Evolutionary conservation across 2,329 filamentous ascomycete genomes (phyloP), one percentile per base, ranked within the genome.

Genomic region (Cercospora beticola): DNA sequence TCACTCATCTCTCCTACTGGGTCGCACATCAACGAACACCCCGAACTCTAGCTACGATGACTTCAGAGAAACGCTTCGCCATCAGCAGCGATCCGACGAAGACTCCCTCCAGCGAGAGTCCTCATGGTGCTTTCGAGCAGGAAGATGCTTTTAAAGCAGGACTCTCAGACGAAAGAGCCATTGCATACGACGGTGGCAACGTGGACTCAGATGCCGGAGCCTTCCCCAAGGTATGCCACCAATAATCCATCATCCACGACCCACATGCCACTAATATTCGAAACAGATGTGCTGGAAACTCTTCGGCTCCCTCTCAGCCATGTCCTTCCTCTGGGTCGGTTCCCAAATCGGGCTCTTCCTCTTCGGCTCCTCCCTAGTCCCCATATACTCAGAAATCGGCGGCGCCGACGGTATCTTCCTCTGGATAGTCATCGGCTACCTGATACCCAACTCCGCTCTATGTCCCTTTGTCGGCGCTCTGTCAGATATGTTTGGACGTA

Each of bases 391-490:
- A 52, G 85, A 88, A 28, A 84, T 90, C 67, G 88, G 88, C 26
- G 88, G 88, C 64, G 79, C 82, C 4, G 86, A 88, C 23, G 74
- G 73, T 16, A 67, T 70, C 52, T 77, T 69, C 58, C 52, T 76
- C 21, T 77, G 76, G 88, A 85, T 88, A 78, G 81, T 86, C 12
- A 76, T 83, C 28, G 81, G 77, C 14, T 85, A 88, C 71, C 79
- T 88, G 7, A 83, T 89, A 18, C 82, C 85, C 2, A 83, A 85
- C 59, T 86, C 86, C 2, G 85, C 84, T 3, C 79, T 88, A 1
- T 87, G 86, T 67, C 87, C 87, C 9, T 89, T 92, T 72, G 89
- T 92, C 1, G 90, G 90, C 10, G 85, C 86, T 0, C 78, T 90
- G 0, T 89, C 88, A 0, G 88, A 90, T 79, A 79, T 90, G 6